Evolutionary conservation across 1,284 basidiomycete species (phyloP), one percentile per base, ranked within the genome.

Genomic region (Vanrija humicola): DNA sequence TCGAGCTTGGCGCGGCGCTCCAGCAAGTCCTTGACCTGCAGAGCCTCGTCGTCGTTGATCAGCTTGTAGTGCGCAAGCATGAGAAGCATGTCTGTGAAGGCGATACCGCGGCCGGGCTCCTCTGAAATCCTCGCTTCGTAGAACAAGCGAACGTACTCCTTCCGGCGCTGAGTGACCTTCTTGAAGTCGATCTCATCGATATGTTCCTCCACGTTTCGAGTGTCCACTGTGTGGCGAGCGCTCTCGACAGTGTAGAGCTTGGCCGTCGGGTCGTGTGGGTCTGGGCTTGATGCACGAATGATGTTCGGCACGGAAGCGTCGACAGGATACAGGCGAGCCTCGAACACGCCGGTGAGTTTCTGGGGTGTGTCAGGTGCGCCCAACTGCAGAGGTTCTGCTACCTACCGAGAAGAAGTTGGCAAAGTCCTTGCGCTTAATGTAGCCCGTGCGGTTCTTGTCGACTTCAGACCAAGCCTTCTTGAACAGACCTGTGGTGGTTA

Each of bases 391-490:
- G 6, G 19, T 3, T 19, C 21, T 7, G 92, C 90, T 10, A 34
- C 34, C 9, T 12, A 34, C 34, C 1, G 82, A 80, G 56, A 98
- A 88, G 80, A 98, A 97, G 1, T 82, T 81, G 6, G 87, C 84
- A 58, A 96, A 85, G 50, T 84, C 82, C 42, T 80, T 78, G 2
- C 84, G 84, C 67, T 85, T 83, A 48, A 98, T 80, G 69, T 88
- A 87, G 0, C 91, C 90, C 0, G 86, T 90, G 53, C 88, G 83
- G 3, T 84, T 79, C 52, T 87, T 84, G 38, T 94, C 88, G 67
- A 87, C 89, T 64, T 87, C 83, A 0, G 88, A 86, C 95, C 95
- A 98, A 2, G 89, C 82, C 69, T 91, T 89, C 79, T 98, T 98
- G 83, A 93, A 98, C 1, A 85, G 52, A 18, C 58, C 54, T 57